phyloP scores from a whole-genome alignment of 2,329 filamentous ascomycete species.

The Thelonectria olida region DNA sequence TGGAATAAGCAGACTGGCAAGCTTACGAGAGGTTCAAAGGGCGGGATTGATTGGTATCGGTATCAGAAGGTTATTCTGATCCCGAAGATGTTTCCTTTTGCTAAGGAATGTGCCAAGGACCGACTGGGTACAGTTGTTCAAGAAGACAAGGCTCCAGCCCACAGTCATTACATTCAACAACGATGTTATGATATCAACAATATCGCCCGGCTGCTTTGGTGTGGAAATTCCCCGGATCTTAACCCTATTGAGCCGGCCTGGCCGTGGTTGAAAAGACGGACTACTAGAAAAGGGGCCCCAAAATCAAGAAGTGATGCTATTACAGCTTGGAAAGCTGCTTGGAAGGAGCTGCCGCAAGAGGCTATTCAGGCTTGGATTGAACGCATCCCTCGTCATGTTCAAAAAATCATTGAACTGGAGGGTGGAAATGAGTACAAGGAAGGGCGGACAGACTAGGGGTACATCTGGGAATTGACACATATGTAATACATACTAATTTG shows the following conservation, averaged over 20 bases:
- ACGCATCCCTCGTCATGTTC: background rate
- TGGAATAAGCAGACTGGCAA: background rate
- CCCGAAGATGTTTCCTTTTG: conserved; percentile 28
- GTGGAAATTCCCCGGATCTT: conserved; percentile 23
- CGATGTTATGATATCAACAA: conserved; percentile 16
- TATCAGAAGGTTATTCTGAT: conserved; percentile 28
- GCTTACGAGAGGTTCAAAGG: background rate
- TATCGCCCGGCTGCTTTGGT: conserved; percentile 16
- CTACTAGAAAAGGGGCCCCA: conserved; percentile 14
- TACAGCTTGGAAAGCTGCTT: conserved; percentile 2
- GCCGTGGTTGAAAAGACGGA: conserved; percentile 29
- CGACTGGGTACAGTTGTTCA: background rate
- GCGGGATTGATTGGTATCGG: background rate
- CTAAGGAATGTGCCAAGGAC: background rate
- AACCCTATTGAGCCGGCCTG: conserved; percentile 27
- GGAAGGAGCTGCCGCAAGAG: background rate
- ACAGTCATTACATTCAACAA: background rate
- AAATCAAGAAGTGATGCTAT: background rate
- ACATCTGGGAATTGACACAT: too few relatives aligned
- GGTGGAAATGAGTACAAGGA: background rate
- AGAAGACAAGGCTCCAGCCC: background rate
- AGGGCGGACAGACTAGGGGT: background rate
- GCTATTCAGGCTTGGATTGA: background rate
- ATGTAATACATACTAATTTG: too few relatives aligned
- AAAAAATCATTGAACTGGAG: background rate